These are phyloP conservation scores for Amanita polypyramis DNA, from an alignment of 768 basidiomycete species.

Conservation along the genomic window DNA sequence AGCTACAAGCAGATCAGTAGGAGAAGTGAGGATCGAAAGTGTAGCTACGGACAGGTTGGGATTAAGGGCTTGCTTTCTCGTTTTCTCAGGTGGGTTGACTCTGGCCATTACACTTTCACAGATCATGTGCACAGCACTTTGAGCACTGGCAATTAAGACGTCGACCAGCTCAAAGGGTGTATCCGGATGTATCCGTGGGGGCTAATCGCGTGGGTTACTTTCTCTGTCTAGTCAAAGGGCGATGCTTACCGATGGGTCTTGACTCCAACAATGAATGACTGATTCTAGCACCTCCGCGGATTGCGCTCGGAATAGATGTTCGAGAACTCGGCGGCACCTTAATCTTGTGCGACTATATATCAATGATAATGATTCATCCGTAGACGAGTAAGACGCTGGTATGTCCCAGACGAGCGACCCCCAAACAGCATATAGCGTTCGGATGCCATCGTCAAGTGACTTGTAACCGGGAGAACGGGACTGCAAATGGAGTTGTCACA, in stretches of 20 bases:
- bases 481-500: conserved; percentile 24
- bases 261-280: conserved; percentile 74
- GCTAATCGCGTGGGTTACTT: conserved; percentile 6
- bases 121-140: conserved; percentile 78
- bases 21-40: background rate
- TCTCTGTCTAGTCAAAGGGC: background rate
- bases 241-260: conserved; percentile 36
- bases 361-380: conserved; percentile 57
- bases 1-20: conserved; percentile 29
- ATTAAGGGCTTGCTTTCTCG: conserved; percentile 49
- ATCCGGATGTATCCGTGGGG: conserved; percentile 28
- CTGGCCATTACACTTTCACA: conserved; percentile 74
- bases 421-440: conserved; percentile 74
- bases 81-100: conserved; percentile 44
- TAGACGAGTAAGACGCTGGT: conserved; percentile 35
- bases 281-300: conserved; percentile 78
- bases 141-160: conserved; percentile 72
- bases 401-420: conserved; percentile 41
- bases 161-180: conserved; percentile 78
- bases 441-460: conserved; percentile 71
- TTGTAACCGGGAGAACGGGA: conserved; percentile 65
- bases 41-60: conserved; percentile 48
- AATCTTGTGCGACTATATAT: conserved; percentile 56
- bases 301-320: conserved; percentile 76
- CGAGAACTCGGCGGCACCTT: conserved; percentile 71